Base-by-base conservation (phyloP, 805 yeast genomes). In the Ogataea salicorniae region DNA sequence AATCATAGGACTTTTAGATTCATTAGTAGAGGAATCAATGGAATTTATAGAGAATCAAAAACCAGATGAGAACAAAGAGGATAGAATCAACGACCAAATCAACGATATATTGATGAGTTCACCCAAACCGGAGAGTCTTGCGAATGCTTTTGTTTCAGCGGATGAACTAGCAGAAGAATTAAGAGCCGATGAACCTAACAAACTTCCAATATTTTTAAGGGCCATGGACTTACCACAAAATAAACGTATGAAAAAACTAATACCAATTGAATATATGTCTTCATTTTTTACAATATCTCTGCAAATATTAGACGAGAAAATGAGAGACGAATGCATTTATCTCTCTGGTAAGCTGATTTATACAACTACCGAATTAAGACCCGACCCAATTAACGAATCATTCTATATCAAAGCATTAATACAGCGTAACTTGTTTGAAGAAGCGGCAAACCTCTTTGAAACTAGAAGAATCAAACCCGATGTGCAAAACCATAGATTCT, bases 331-430 rank as follows among this genome's bases (percentile, higher is more conserved):
- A 52, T 70, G 75, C 37, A 53, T 73, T 43, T 66, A 63, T 47
- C 48, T 66, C 20, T 53, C 76, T 2, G 81, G 80, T 3, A 67
- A 67, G 34, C 50, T 77, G 50, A 56, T 79, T 22, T 78, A 77
- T 48, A 47, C 63, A 1, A 49, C 67, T 4, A 66, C 69, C 4
- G 72, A 67, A n/a, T 67, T 72, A 29, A 64, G 76, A 43, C 67
- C 76, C 50, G 83, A 79, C 57, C 74, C 75, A 1, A 65, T 76
- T 17, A 77, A 76, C 54, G 83, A 77, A 56, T 70, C 73, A 2
- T 69, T 75, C 37, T 78, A 71, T 53, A 73, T 79, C 18, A 76
- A 73, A 46, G 54, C 79, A 0, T 61, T 79, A 38, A 57, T 72
- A 17, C 57, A 61, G 6, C 64, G 60, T 51, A 63, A 64, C 1